Conservation (phyloP, 1,139 yeast species). For the Yamadazyma friedrichii region DNA sequence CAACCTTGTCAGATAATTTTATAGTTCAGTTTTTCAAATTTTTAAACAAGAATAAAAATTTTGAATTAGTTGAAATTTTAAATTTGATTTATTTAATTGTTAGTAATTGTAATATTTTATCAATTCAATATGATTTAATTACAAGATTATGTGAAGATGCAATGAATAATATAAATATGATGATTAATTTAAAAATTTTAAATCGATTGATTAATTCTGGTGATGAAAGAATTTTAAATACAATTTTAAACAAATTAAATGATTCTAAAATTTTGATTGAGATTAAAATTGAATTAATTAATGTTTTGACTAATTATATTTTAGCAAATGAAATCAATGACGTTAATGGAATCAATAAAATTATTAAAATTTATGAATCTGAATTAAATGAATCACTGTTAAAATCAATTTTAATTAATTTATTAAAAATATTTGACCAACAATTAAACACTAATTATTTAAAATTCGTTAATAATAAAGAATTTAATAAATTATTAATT, state of each 20-base stretch:
- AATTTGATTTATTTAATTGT: constrained; percentile 10
- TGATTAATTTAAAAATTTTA: constrained; percentile 11
- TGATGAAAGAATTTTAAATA: constrained; percentile 8
- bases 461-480: constrained; percentile 6
- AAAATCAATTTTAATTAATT: constrained; percentile 10
- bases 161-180: constrained; percentile 11
- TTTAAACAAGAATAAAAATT: constrained; percentile 12
- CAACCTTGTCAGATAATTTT: constrained; percentile 8
- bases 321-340: constrained; percentile 7
- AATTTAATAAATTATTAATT: constrained; percentile 8
- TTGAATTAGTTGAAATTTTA: constrained; percentile 15
- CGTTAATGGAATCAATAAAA: background rate
- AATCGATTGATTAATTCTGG: constrained; percentile 20
- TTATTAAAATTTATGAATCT: constrained; percentile 8
- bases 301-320: constrained; percentile 11
- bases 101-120: constrained; percentile 1
- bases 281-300: constrained; percentile 14
- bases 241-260: constrained; percentile 11
- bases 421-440: constrained; percentile 11
- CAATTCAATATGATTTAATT: constrained; percentile 7
- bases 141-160: constrained; percentile 8
- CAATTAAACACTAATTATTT: constrained; percentile 8
- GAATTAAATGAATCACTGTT: constrained; percentile 13
- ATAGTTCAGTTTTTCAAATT: constrained; percentile 10
- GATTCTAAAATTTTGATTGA: constrained; percentile 15